Base-by-base conservation (phyloP, 2,329 filamentous ascomycete genomes). In the Calonectria montana region DNA sequence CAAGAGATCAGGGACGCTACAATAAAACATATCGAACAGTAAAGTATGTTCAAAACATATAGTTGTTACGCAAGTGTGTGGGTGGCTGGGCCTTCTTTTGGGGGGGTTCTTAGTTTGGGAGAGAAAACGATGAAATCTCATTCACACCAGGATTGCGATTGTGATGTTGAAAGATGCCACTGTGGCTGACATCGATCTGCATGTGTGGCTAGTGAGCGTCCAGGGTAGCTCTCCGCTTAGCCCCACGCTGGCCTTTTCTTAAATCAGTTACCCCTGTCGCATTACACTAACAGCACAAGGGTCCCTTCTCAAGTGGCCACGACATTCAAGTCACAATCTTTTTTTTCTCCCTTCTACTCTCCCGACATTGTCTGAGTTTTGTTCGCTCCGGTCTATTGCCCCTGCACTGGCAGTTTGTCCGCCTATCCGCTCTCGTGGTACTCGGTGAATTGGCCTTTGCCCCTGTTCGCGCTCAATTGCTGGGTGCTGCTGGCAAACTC, bases 291-390 rank as follows among this genome's bases (percentile, higher is more conserved):
- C 47, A 65, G 53, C 55, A 55, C 55, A 65, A 66, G 53, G 63
- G 68, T 65, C 31, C 27, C 53, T 37, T 61, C 21, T 65, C 63
- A 70, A 70, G 68, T 71, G 69, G 69, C 69, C 69, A 71, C 69
- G 69, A 71, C 64, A 67, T 63, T 63, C 64, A 70, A 41, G 69
- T 71, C 64, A 57, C 57, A 64, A n/a, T 57, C 62, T 31, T 43
- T 50, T 65, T 62, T 62, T 69, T 53, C 43, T 45, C n/a, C 50
- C 59, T 55, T 45, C 27, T 37, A 43, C 39, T 50, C 35, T 29
- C 59, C 43, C 47, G 59, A 66, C 63, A 53, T 57, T 63, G 57
- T 41, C 63, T 53, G 48, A 45, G 35, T 64, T 50, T 37, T 35
- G 55, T 62, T 61, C 35, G 66, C 23, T 37, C 45, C 45, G 67